phyloP scores from a whole-genome alignment of 2,329 filamentous ascomycete genomes.

The Drechslerella coelobrocha region DNA sequence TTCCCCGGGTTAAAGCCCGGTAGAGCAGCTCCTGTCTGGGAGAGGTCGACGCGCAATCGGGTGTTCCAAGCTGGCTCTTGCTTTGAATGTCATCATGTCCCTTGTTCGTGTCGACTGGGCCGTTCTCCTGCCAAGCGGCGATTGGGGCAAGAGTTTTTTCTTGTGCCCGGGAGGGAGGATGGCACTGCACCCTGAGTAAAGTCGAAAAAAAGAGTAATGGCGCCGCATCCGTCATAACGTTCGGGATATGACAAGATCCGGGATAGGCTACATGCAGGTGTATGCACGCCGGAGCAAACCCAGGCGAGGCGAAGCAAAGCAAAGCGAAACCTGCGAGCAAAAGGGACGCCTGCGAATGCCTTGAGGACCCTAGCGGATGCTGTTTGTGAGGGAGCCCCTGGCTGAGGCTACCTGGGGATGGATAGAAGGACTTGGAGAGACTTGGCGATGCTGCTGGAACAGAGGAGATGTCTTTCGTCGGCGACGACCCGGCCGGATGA shows the following conservation, averaged over 20 bases:
- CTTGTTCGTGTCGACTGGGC: background rate
- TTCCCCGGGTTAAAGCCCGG: too few relatives aligned
- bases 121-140: too few relatives aligned
- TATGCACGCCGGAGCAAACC: background rate
- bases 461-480: too few relatives aligned
- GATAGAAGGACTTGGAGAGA: too few relatives aligned
- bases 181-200: conserved; percentile 12
- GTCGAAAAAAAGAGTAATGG: too few relatives aligned
- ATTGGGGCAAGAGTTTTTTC: too few relatives aligned
- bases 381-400: background rate
- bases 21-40: too few relatives aligned
- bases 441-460: background rate
- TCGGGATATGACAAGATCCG: background rate
- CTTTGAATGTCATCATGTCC: background rate
- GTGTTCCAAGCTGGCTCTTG: background rate
- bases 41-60: background rate
- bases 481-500: too few relatives aligned
- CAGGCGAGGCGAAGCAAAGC: conserved; percentile 6
- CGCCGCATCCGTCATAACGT: background rate
- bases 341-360: background rate
- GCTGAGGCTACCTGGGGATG: background rate
- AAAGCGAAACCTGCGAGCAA: background rate
- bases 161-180: too few relatives aligned
- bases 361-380: background rate
- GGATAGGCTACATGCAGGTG: background rate